A percentile compares a stretch with the other conserved stretches of the same genome.
Conservation (phyloP, 345 rosid species). For the Sonneratia caseolaris region DNA sequence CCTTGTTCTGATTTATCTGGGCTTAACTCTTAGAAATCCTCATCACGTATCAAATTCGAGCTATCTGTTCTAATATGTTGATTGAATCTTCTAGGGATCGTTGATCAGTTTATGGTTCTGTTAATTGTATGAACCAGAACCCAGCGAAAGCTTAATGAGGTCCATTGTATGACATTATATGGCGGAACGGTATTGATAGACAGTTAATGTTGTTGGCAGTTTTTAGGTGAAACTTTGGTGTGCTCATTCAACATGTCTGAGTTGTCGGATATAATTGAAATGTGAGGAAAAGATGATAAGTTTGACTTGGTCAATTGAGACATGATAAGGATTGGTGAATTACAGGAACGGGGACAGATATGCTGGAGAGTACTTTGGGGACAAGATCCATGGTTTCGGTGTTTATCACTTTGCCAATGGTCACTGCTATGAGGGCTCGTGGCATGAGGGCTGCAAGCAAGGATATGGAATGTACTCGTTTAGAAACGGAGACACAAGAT, state of each 20-base stretch:
- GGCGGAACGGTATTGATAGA: background rate
- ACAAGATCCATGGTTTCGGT: conserved; percentile 89
- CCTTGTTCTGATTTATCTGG: background rate
- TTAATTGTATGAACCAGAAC: background rate
- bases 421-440: conserved; percentile 88
- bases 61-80: background rate
- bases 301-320: background rate
- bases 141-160: background rate
- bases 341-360: conserved; percentile 89
- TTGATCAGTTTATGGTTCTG: background rate
- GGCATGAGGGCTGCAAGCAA: conserved; percentile 95
- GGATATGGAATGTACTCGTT: conserved; percentile 80
- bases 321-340: conserved; percentile 10
- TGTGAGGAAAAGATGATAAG: background rate
- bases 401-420: conserved; percentile 81
- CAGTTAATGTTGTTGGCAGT: conserved; percentile 3
- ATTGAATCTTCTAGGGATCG: background rate
- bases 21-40: no score
- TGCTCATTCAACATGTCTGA: background rate
- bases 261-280: background rate
- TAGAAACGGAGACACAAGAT: conserved; percentile 51
- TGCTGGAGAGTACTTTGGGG: conserved; percentile 89
- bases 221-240: background rate
- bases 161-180: background rate
- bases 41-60: background rate